phyloP scores from a whole-genome alignment of 176 grass and related monocot genomes.

The Panicum miliaceum region DNA sequence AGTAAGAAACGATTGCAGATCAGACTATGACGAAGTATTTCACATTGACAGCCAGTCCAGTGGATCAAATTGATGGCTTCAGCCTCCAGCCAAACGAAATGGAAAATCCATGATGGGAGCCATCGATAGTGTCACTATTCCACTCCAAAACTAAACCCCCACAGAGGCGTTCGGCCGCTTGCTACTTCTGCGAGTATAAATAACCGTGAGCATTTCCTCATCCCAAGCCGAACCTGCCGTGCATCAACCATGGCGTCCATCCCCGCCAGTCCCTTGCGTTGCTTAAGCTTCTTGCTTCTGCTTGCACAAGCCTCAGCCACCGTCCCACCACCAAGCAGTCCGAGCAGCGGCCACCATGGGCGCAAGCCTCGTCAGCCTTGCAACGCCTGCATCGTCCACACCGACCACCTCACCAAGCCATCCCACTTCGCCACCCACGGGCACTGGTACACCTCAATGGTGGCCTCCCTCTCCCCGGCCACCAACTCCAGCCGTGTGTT shows the following conservation, averaged over 20 bases:
- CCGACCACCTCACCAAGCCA: slow-evolving; percentile 19
- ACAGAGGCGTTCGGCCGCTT: too few species aligned
- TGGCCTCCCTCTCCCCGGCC: neutral
- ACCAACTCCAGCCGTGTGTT: neutral
- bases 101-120: neutral
- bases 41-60: too few species aligned
- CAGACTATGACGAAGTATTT: neutral
- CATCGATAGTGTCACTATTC: too few species aligned
- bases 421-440: slow-evolving; percentile 15
- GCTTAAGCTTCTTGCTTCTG: neutral
- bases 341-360: neutral
- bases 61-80: neutral
- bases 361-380: neutral
- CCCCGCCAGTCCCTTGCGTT: neutral
- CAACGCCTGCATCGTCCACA: slow-evolving; percentile 20
- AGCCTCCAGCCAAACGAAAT: neutral
- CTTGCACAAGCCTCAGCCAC: neutral
- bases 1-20: too few species aligned
- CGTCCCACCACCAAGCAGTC: neutral
- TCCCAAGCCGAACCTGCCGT: neutral
- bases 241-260: slow-evolving; percentile 9
- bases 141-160: too few species aligned
- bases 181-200: neutral
- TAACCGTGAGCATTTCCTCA: neutral
- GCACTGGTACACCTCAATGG: slow-evolving; percentile 36